Evolutionary conservation across 345 rosid species (phyloP), one percentile per base, ranked within the genome.

Genomic region (Kernera saxatilis): DNA sequence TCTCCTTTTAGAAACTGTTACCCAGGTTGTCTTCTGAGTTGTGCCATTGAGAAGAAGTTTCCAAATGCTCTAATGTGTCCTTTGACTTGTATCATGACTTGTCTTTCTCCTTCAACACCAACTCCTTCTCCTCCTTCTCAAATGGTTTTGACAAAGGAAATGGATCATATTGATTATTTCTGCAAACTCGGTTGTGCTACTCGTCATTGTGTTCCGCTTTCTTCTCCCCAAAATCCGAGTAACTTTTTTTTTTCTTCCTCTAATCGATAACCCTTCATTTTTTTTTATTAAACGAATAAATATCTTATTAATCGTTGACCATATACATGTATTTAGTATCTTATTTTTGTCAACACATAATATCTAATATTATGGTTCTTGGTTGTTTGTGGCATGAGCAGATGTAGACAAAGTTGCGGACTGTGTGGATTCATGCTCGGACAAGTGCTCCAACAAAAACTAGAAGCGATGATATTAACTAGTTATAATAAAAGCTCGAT

Each of bases 121-220:
- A 0, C 0, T 25, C 33, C 49, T 55, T 27, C 57, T 43, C 35
- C 60, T 75, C 36, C 33, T 35, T 64, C 59, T 18, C 59, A 36
- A 32, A 65, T 64, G 51, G 1, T 21, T 73, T 36, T 22, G 27
- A 5, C 22, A 23, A 53, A 60, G n/a, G 12, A 52, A 49, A 52
- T 51, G 8, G 9, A 68, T 25, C 36, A 51, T 32, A 11, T 0
- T 22, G 25, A 58, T 37, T 50, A 58, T 25, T 67, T 19, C 37
- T 74, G 78, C 27, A 66, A 67, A 58, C 48, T 74, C 8, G 72
- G 68, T 11, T 74, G 78, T 65, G 66, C 77, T 64, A 25, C 59
- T 64, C 58, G n/a, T 25, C 66, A 56, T 15, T 73, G 77, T 46
- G 33, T 12, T 27, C 6, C 65, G 1, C 58, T 73, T 56, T 44